Evolutionary conservation across 116 monocot species (phyloP), one percentile per base, ranked within the genome.

Genomic region (Trichopus zeylanicus): DNA sequence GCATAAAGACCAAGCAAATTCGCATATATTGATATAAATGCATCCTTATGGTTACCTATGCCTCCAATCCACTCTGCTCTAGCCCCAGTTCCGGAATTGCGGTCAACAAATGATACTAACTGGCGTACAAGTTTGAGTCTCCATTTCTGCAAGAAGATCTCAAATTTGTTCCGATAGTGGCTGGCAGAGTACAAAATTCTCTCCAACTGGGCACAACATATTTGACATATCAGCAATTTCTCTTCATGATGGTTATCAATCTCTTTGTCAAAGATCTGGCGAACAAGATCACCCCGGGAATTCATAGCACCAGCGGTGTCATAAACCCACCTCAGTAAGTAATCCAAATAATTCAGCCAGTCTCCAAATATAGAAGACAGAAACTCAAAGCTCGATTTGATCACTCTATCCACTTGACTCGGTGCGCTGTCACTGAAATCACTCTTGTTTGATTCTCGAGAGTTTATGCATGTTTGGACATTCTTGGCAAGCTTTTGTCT

Each of bases 191-290:
- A 10, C n/a, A 73, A 53, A 13, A 98, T 72, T 25, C 72, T 86
- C 71, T 88, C 81, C 55, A 92, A 58, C 62, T 92, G 79, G 8
- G 47, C 77, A 64, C 99, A 99, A 63, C 92, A 99, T 51, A 99
- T 67, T 63, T 99, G 99, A 51, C 99, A 92, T 42, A 92, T 83
- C 62, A 99, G 62, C 63, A 99, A 61, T 64, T 92, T 99, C 65
- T 91, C 99, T 75, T 99, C 99, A 60, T 99, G 99, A 54, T 99
- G 99, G 64, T 99, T 99, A 67, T 99, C 99, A 16, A 92, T 92
- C 70, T 99, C 99, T 70, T 99, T 99, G 52, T 99, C 85, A 65
- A 99, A 99, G 30, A 99, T 92, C 62, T 57, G 72, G 26, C 92
- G 72, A 26, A 99, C 92, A 38, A 91, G 67, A 72, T 99, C 78